phyloP scores from a whole-genome alignment of 2,329 filamentous ascomycete genomes.

The Gaeumannomyces sp. region DNA sequence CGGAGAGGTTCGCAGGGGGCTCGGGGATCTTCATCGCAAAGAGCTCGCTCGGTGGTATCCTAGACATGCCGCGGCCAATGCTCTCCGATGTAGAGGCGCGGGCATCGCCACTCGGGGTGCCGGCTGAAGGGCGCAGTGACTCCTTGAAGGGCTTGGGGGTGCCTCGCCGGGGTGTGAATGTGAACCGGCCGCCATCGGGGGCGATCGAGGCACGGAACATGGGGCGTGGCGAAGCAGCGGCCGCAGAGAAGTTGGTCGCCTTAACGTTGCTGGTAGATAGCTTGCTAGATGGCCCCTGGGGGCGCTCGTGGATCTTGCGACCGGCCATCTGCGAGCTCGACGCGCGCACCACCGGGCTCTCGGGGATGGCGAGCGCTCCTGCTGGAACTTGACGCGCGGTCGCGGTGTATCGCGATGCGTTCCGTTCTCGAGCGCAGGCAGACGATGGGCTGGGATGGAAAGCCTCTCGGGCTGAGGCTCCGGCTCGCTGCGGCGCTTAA shows the following conservation, averaged over 20 bases:
- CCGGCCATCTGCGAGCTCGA: conserved; percentile 25
- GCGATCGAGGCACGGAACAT: conserved; percentile 26
- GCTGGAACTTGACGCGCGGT: conserved; percentile 17
- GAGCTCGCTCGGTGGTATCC: conserved; percentile 42
- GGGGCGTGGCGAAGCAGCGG: conserved; percentile 24
- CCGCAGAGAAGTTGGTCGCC: conserved; percentile 23
- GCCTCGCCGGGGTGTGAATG: conserved; percentile 39
- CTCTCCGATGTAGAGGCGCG: conserved; percentile 41
- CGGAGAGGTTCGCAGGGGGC: conserved; percentile 49
- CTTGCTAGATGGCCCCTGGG: conserved; percentile 26
- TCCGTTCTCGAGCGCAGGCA: conserved; percentile 3
- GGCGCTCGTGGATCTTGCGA: conserved; percentile 28
- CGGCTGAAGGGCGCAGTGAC: conserved; percentile 35
- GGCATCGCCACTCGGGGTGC: conserved; percentile 37
- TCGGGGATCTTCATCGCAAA: conserved; percentile 55
- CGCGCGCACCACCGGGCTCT: conserved; percentile 28
- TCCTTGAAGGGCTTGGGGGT: conserved; percentile 40
- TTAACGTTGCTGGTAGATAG: conserved; percentile 18
- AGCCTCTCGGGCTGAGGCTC: conserved; percentile 7
- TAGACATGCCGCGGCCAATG: conserved; percentile 43
- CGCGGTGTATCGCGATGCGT: conserved; percentile 8
- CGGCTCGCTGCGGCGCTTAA: conserved; percentile 6
- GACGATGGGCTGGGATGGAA: background rate
- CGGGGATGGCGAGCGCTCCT: conserved; percentile 19
- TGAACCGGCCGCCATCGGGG: conserved; percentile 21